These are phyloP conservation scores for Ambispora gerdemannii DNA, from an alignment of 192 early-diverging fungal species.

Conservation along the genomic window DNA sequence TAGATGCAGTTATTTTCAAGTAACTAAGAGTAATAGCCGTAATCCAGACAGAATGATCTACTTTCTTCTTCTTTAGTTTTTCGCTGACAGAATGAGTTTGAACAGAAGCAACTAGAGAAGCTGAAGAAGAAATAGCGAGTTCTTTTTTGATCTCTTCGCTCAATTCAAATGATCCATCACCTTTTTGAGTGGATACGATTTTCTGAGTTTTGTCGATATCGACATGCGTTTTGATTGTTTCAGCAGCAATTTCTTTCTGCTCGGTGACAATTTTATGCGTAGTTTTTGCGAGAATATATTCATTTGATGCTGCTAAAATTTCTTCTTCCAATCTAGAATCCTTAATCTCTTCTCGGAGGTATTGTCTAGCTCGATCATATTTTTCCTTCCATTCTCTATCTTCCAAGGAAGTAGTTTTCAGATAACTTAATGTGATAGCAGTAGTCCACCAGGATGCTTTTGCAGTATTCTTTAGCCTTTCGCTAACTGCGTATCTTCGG, in stretches of 20 bases:
- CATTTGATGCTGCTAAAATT: background rate
- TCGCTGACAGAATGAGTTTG: background rate
- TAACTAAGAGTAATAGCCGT: conserved; percentile 10
- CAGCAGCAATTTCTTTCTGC: background rate
- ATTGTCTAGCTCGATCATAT: conserved; percentile 5
- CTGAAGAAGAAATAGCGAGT: background rate
- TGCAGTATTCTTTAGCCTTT: background rate
- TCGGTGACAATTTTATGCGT: background rate
- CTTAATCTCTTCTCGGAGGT: background rate
- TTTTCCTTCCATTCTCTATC: conserved; percentile 9
- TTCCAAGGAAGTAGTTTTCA: background rate
- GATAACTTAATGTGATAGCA: background rate
- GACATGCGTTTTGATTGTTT: background rate
- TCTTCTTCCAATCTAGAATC: background rate
- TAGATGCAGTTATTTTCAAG: background rate
- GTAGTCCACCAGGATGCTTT: background rate
- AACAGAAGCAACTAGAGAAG: background rate
- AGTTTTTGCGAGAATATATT: background rate
- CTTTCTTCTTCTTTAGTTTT: background rate
- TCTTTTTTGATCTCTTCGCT: background rate
- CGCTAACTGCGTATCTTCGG: background rate
- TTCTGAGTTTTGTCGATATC: background rate
- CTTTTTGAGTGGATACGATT: background rate
- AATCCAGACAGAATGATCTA: background rate
- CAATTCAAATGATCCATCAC: conserved; percentile 15